Percentiles rank a stretch among this genome's conserved stretches.
Conservation (phyloP, 768 basidiomycete genomes). For the Kwoniella europaea region DNA sequence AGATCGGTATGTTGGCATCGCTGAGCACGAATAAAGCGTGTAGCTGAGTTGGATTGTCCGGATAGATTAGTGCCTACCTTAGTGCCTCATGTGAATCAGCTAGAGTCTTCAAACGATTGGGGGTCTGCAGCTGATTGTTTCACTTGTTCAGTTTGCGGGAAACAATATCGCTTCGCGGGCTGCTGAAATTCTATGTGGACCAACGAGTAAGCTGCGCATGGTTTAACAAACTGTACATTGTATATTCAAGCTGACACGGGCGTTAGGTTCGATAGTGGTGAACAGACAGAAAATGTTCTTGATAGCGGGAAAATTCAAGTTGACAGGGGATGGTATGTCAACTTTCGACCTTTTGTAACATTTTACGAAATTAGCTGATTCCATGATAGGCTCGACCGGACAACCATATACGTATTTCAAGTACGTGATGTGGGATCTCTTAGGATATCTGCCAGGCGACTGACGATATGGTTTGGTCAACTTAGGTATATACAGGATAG, state of each 20-base stretch:
- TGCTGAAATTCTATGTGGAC: constrained; percentile 73
- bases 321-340: constrained; percentile 93
- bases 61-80: constrained; percentile 70
- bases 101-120: too few species aligned
- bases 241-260: neutral
- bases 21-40: too few species aligned
- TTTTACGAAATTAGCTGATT: constrained; percentile 5
- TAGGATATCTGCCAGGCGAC: neutral
- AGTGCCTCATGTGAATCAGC: constrained; percentile 71
- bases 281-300: constrained; percentile 71
- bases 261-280: constrained; percentile 64
- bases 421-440: constrained; percentile 18
- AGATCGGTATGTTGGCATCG: constrained; percentile 70
- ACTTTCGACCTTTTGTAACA: too few species aligned
- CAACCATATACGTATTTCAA: constrained; percentile 83
- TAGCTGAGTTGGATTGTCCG: neutral
- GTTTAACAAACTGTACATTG: too few species aligned
- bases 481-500: constrained; percentile 80
- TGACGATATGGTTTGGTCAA: neutral
- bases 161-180: constrained; percentile 70
- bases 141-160: constrained; percentile 69
- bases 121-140: constrained; percentile 4
- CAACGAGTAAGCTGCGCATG: too few species aligned
- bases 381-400: constrained; percentile 75
- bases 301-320: constrained; percentile 76